phyloP scores from a whole-genome alignment of 805 yeast species.

The Metschnikowia matae region DNA sequence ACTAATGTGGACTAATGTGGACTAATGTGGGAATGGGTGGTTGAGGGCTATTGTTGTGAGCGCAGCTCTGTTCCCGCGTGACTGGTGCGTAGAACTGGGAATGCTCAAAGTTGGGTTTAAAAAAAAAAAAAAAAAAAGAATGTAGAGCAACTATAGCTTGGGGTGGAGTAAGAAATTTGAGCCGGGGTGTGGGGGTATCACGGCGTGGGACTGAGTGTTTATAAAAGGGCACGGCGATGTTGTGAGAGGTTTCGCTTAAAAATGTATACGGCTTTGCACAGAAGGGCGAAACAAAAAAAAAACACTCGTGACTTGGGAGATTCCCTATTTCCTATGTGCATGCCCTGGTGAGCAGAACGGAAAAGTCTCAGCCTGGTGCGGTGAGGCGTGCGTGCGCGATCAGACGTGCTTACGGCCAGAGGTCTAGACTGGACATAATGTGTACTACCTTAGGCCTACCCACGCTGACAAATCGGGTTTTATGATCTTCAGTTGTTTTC shows the following conservation, averaged over 20 bases:
- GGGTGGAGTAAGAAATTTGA: background rate
- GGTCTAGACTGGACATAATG: background rate
- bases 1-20: no score
- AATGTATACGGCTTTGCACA: conserved; percentile 1
- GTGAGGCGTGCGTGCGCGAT: background rate
- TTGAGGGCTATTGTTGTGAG: background rate
- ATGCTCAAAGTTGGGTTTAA: background rate
- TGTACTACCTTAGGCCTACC: no score
- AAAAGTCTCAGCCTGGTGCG: conserved; percentile 1
- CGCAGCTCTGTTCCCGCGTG: background rate
- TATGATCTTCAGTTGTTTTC: no score
- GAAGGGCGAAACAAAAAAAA: conserved; percentile 1
- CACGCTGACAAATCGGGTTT: background rate
- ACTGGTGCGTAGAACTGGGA: background rate
- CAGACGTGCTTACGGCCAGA: background rate
- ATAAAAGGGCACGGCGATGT: background rate
- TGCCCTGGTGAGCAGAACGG: background rate
- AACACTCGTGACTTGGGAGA: conserved; percentile 1
- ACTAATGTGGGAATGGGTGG: background rate
- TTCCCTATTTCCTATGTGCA: background rate
- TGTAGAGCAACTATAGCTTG: background rate
- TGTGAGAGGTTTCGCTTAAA: background rate
- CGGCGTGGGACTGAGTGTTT: background rate
- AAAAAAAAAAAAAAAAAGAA: background rate
- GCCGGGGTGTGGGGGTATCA: background rate